Percentiles rank a stretch among this genome's conserved stretches.
These are phyloP conservation scores for Anthostomella pinea DNA, from an alignment of 2,329 filamentous ascomycete genomes.

Conservation along the genomic window DNA sequence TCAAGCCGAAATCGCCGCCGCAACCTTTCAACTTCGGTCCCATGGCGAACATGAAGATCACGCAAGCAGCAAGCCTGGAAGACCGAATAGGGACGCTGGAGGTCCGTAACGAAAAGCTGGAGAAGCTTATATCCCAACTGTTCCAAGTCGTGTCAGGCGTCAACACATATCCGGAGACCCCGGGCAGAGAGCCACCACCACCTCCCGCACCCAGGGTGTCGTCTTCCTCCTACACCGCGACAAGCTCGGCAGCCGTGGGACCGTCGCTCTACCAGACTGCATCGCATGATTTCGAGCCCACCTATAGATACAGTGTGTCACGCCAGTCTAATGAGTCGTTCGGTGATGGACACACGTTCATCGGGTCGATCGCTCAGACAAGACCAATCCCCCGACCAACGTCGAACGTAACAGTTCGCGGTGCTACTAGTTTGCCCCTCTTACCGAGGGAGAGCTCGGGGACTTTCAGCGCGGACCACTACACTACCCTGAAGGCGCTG, in stretches of 20 bases:
- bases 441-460: conserved; percentile 33
- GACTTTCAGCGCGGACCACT: conserved; percentile 44
- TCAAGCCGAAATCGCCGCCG: conserved; percentile 37
- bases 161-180: conserved; percentile 29
- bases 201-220: conserved; percentile 23
- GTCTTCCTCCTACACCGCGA: conserved; percentile 24
- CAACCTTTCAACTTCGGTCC: conserved; percentile 56
- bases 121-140: conserved; percentile 50
- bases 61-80: conserved; percentile 52
- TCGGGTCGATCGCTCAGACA: conserved; percentile 37
- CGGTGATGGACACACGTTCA: conserved; percentile 44
- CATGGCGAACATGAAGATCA: conserved; percentile 54
- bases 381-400: conserved; percentile 35
- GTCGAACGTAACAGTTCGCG: conserved; percentile 48
- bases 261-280: conserved; percentile 31
- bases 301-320: conserved; percentile 35
- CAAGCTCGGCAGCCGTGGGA: conserved; percentile 27
- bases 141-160: conserved; percentile 45
- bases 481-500: conserved; percentile 48
- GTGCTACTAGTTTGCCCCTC: conserved; percentile 43
- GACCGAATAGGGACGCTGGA: conserved; percentile 52
- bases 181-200: conserved; percentile 25
- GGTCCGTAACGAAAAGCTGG: conserved; percentile 49
- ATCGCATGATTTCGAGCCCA: conserved; percentile 22
- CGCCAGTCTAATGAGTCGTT: conserved; percentile 44